Evolutionary conservation across 164 flowering plant genomes (phyloP).

Genomic region (Aristolochia fimbriata): DNA sequence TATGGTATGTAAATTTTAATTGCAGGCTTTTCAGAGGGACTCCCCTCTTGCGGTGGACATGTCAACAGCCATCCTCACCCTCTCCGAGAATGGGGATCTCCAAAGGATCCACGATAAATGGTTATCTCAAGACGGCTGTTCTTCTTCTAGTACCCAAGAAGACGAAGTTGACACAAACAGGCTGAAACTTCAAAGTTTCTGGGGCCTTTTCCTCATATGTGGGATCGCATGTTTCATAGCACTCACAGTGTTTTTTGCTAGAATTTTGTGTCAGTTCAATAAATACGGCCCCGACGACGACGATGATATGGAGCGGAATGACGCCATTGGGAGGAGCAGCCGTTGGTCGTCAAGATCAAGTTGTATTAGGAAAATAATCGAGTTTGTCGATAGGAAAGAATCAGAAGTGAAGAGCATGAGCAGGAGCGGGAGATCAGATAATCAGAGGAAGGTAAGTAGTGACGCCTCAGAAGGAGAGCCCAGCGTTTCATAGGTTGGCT

Average conservation of each 20-base stretch:
- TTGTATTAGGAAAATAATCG: conserved; percentile 41
- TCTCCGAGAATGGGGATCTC: conserved; percentile 88
- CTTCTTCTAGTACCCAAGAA: conserved; percentile 20
- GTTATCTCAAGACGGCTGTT: conserved; percentile 37
- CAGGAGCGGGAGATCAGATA: conserved; percentile 21
- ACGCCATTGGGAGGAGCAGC: conserved; percentile 7
- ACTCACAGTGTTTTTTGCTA: conserved; percentile 40
- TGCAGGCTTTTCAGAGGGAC: conserved; percentile 82
- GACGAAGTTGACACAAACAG: conserved; percentile 28
- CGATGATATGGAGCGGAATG: conserved; percentile 20
- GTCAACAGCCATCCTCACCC: conserved; percentile 80
- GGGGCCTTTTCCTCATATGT: conserved; percentile 89
- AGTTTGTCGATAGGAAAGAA: conserved; percentile 67
- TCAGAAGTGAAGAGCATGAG: conserved; percentile 20
- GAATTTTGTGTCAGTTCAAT: conserved; percentile 43
- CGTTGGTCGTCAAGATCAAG: conserved; percentile 16
- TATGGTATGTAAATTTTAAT: neutral
- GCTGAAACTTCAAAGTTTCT: conserved; percentile 70
- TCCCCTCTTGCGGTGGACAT: conserved; percentile 85
- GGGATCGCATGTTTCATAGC: conserved; percentile 62
- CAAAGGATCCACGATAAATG: conserved; percentile 77
- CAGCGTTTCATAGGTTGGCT: conserved; percentile 11
- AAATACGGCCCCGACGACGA: conserved; percentile 30
- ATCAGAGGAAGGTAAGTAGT: conserved; percentile 17
- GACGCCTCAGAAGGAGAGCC: conserved; percentile 31